Base-by-base conservation (phyloP, 2,329 filamentous ascomycete genomes). In the Fonsecaea monophora region DNA sequence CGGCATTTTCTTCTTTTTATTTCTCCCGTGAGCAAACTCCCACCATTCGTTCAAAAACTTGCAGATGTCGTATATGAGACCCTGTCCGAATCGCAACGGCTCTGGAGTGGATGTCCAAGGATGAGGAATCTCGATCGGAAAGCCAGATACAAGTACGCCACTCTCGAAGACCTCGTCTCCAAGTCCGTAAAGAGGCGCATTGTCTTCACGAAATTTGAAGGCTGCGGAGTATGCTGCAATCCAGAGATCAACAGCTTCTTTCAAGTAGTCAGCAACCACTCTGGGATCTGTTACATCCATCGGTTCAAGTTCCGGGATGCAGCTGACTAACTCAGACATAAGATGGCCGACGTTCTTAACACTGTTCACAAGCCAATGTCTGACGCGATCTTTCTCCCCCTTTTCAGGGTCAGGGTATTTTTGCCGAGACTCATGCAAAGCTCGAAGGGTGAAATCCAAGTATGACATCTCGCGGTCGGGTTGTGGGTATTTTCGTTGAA, bases 281-380 rank as follows among this genome's bases (percentile, higher is more conserved):
- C 76, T 75, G 45, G 77, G 77, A 66, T 85, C 83, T 42, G 88
- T 82, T 69, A 88, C 80, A 4, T 84, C 79, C 9, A 86, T 87
- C 64, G 87, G 86, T 73, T 89, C 90, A 65, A 90, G 82, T 64
- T 90, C 86, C 75, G 91, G 92, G 76, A 94, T 89, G 13, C 89
- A 88, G 75, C 91, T 89, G 73, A 88, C 91, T 8, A 90, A 88
- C 90, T 91, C 95, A 0, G 91, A 90, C 56, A 96, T 84, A 53
- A 95, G 87, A 64, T 91, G 83, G 62, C 93, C 88, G 71, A 96
- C 84, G 34, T 86, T 85, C 77, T 87, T 86, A 37, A 93, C 83
- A 74, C 94, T 91, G 72, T 90, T 85, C 68, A 93, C 84, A 74
- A 97, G 96, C 88, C 92, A 97, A 72, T 92, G 89, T n/a, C 93